Evolutionary conservation across 352 stramenopile species (phyloP), one percentile per base, ranked within the genome.

Genomic region (Phytophthora nicotianae): DNA sequence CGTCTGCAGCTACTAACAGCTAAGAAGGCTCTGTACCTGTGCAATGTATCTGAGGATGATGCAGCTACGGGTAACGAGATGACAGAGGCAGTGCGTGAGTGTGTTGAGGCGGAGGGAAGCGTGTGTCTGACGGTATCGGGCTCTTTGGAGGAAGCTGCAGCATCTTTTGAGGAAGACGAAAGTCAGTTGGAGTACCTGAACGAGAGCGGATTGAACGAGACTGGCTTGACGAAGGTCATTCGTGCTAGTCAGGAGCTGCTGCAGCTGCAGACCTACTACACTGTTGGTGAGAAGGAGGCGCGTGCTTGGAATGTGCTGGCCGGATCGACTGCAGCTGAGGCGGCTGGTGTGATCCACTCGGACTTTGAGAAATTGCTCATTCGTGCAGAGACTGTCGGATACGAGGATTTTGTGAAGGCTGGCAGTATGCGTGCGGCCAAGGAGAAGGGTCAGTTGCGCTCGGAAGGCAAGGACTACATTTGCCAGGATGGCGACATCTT

Each of bases 401-500:
- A 97, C 73, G 90, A 99, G n/a, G 96, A 99, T 71, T 91, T 99
- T 61, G 78, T 98, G 16, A 82, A 87, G 37, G 83, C 86, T 35
- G 97, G 97, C 4, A 94, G 79, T 70, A 97, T 99, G 79, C 92
- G 96, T 61, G 87, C 82, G 27, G 95, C 94, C 2, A 99, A 99
- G 78, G 90, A 97, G 43, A 80, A 90, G 57, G 98, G 98, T 14
- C 75, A 97, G 46, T 45, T 99, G 48, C 81, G 97, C 40, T 88
- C 88, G 43, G 97, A 99, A 80, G 98, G 98, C 41, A 99, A 99
- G 72, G 97, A 99, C 8, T 99, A 99, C 76, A 74, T 98, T 48
- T 97, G 98, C 47, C 83, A 98, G 69, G 96, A 99, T 67, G 97
- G 97, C 48, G 98, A 99, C 77, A 93, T 99, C 27, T 99, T 99